A percentile compares a stretch with the other conserved stretches of the same genome.
phyloP scores from a whole-genome alignment of 129 eudicot species.

The Centaurea solstitialis region DNA sequence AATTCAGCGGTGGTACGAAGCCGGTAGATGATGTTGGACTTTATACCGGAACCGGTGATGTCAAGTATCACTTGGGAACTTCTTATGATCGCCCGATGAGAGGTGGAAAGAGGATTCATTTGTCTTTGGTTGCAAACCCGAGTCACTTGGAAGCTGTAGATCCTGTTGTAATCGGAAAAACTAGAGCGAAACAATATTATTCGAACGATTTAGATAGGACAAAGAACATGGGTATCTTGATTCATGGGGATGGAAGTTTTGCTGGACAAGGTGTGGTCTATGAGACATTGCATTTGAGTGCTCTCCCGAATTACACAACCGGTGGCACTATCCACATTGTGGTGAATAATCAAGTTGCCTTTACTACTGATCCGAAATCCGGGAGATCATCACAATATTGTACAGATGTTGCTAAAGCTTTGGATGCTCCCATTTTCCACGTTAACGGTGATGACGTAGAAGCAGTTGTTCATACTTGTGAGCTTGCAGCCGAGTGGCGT shows the following conservation, averaged over 20 bases:
- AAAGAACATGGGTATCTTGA: conserved; percentile 81
- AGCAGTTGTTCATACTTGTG: conserved; percentile 88
- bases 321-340: conserved; percentile 95
- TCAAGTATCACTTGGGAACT: conserved; percentile 93
- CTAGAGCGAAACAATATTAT: conserved; percentile 89
- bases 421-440: conserved; percentile 94
- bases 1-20: conserved; percentile 91
- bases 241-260: conserved; percentile 98
- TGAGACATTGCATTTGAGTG: conserved; percentile 95
- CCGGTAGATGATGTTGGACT: conserved; percentile 88
- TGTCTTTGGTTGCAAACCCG: conserved; percentile 94
- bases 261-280: conserved; percentile 98
- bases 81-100: conserved; percentile 95
- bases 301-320: conserved; percentile 93
- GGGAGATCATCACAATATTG: conserved; percentile 99
- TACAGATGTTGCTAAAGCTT: conserved; percentile 97
- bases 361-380: conserved; percentile 88
- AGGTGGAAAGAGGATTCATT: conserved; percentile 87
- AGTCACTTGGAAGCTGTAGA: conserved; percentile 99
- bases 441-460: conserved; percentile 97
- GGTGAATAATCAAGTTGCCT: conserved; percentile 96
- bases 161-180: conserved; percentile 92
- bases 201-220: conserved; percentile 75
- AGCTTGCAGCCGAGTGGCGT: conserved; percentile 99
- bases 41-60: conserved; percentile 98